These are phyloP conservation scores for Ophiocordyceps camponoti-rufipedis DNA, from an alignment of 2,329 filamentous ascomycete genomes.

Conservation along the genomic window DNA sequence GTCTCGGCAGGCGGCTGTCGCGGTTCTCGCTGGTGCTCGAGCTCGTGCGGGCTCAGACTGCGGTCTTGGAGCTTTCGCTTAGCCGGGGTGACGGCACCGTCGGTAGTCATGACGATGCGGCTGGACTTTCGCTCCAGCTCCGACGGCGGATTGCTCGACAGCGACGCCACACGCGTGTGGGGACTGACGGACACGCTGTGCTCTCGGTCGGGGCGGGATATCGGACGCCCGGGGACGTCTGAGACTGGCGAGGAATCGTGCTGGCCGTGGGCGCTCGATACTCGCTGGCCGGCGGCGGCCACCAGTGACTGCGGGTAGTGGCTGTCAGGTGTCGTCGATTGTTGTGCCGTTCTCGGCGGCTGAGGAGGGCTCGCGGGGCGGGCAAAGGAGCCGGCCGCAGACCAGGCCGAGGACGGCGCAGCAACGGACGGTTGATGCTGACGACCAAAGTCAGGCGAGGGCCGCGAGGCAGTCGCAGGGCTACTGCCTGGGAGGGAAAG, in stretches of 20 bases:
- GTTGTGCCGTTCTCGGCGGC: slow-evolving; percentile 25
- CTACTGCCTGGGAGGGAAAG: slow-evolving; percentile 27
- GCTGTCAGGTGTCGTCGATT: neutral
- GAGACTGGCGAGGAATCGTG: slow-evolving; percentile 22
- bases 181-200: slow-evolving; percentile 61
- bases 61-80: slow-evolving; percentile 22
- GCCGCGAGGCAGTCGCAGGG: slow-evolving; percentile 10
- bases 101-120: slow-evolving; percentile 8
- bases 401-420: slow-evolving; percentile 34
- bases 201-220: slow-evolving; percentile 45
- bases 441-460: slow-evolving; percentile 21
- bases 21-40: slow-evolving; percentile 28
- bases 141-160: slow-evolving; percentile 23
- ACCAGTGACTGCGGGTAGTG: neutral
- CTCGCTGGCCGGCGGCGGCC: slow-evolving; percentile 1
- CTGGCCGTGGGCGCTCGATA: slow-evolving; percentile 20
- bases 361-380: slow-evolving; percentile 45
- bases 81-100: slow-evolving; percentile 16
- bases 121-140: slow-evolving; percentile 9
- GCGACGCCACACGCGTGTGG: slow-evolving; percentile 45
- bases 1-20: slow-evolving; percentile 31
- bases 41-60: slow-evolving; percentile 27
- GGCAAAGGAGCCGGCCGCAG: slow-evolving; percentile 15
- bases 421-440: slow-evolving; percentile 30
- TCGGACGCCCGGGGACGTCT: slow-evolving; percentile 27